These are phyloP conservation scores for Dalechampia spathulata DNA, from an alignment of 441 rosid species.

Conservation along the genomic window DNA sequence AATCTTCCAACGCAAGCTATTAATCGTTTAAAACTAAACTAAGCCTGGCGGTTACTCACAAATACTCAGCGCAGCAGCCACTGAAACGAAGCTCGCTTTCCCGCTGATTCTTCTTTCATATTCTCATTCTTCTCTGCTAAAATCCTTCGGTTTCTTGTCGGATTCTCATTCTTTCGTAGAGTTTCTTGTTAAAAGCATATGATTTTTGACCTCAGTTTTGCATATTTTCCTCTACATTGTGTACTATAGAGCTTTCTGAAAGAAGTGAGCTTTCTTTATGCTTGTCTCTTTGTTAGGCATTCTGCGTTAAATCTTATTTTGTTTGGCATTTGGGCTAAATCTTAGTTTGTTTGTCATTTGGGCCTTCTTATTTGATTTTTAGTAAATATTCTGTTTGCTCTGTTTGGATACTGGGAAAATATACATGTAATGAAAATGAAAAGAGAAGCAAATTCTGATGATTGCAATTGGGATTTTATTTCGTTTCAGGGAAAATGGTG, in stretches of 20 bases:
- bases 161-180: not conserved
- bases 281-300: not conserved
- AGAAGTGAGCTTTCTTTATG: not conserved
- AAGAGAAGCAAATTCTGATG: no score
- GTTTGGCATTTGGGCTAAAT: not conserved
- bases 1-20: constrained; percentile 18
- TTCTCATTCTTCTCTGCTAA: not conserved
- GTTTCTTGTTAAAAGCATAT: not conserved
- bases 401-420: not conserved
- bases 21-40: constrained; percentile 3
- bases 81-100: not conserved
- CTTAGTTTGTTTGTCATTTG: not conserved
- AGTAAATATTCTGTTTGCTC: not conserved
- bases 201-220: not conserved
- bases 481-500: constrained; percentile 2
- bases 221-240: not conserved
- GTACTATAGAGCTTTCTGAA: not conserved
- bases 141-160: not conserved
- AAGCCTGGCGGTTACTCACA: not conserved
- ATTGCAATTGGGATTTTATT: no score
- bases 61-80: not conserved
- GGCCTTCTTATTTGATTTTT: not conserved
- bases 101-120: not conserved
- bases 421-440: no score
- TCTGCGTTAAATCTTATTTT: not conserved